Percentiles rank a stretch among this genome's conserved stretches.
phyloP scores from a whole-genome alignment of 176 grass and related monocot species.

The Oryza australiensis region DNA sequence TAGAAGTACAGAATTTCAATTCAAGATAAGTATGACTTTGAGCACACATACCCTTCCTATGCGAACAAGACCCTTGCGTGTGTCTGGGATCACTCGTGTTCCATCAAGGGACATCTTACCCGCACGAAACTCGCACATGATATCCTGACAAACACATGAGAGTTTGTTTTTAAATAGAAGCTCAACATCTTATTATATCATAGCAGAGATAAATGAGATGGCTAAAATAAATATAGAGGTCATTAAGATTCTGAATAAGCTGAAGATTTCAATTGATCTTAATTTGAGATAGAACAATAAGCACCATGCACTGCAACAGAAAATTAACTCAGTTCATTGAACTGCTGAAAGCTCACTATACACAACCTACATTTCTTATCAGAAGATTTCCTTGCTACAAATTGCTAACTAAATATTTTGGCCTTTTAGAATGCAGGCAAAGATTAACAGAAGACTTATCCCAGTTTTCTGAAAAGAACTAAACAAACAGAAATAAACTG shows the following conservation, averaged over 20 bases:
- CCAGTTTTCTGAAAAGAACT: neutral
- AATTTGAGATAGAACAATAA: slow-evolving; percentile 1
- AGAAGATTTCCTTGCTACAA: neutral
- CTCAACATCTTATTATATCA: neutral
- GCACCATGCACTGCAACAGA: slow-evolving; percentile 4
- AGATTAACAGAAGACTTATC: neutral
- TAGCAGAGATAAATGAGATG: slow-evolving; percentile 5
- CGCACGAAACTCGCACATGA: slow-evolving; percentile 94
- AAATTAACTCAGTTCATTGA: neutral
- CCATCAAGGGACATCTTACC: slow-evolving; percentile 88
- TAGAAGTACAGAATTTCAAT: slow-evolving; percentile 21
- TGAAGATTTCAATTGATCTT: neutral
- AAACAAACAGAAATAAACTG: neutral
- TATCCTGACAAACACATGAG: slow-evolving; percentile 52
- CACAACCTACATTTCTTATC: neutral
- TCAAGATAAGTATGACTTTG: slow-evolving; percentile 8
- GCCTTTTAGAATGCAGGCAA: neutral
- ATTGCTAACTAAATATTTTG: neutral
- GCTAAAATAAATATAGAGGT: neutral
- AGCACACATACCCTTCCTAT: slow-evolving; percentile 75
- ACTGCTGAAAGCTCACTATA: neutral
- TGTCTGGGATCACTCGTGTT: slow-evolving; percentile 75
- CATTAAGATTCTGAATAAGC: slow-evolving; percentile 12
- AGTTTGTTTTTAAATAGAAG: neutral
- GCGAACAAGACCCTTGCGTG: slow-evolving; percentile 86